These are phyloP conservation scores for Castanea mollissima DNA, from an alignment of 306 rosid genomes.

Conservation along the genomic window DNA sequence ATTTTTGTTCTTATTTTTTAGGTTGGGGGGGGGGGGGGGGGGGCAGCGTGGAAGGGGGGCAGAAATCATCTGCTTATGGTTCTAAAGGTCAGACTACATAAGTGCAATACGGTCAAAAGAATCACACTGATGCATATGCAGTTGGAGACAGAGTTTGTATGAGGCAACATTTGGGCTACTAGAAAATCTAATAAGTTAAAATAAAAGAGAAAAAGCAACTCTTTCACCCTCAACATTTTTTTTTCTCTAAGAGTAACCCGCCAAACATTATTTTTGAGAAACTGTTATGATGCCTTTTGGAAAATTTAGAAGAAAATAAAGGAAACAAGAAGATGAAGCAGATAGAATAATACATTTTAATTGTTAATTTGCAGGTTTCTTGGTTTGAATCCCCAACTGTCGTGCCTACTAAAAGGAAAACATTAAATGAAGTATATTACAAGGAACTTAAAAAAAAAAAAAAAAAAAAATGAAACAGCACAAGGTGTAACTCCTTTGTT, in stretches of 20 bases:
- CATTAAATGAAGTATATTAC: not conserved
- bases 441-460: not conserved
- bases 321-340: slow-evolving; percentile 2
- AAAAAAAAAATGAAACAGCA: not conserved
- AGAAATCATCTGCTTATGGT: not conserved
- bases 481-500: not conserved
- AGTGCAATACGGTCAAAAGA: not conserved
- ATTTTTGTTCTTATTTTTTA: not conserved
- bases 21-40: too few relatives aligned
- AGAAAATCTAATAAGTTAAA: slow-evolving; percentile 7
- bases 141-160: not conserved
- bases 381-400: not conserved
- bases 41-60: not conserved
- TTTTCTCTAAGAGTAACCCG: not conserved
- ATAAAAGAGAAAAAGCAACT: slow-evolving; percentile 2
- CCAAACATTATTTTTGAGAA: slow-evolving; percentile 9
- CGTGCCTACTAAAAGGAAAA: slow-evolving; percentile 8
- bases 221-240: slow-evolving; percentile 1
- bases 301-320: not conserved
- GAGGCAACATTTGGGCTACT: slow-evolving; percentile 2
- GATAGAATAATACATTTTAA: not conserved
- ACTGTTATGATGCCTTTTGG: not conserved
- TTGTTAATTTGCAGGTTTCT: not conserved
- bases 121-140: slow-evolving; percentile 12
- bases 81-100: not conserved